Evolutionary conservation across 345 rosid species (phyloP).

Genomic region (Corymbia maculata): DNA sequence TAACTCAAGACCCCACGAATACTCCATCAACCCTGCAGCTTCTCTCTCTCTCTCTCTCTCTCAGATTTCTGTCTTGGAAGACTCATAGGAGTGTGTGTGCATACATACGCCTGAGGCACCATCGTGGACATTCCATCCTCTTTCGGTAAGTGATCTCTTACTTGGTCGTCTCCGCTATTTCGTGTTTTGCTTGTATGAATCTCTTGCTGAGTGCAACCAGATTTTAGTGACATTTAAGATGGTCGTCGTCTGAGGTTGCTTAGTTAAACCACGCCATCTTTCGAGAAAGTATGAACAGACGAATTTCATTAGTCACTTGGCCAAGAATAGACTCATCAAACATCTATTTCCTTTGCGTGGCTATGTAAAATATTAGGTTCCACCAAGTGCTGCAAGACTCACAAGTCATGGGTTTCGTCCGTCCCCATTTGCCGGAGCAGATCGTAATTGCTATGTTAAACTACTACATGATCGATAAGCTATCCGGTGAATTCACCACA

Average conservation of each 20-base stretch:
- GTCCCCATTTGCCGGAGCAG: background rate
- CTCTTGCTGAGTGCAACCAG: background rate
- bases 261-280: background rate
- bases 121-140: background rate
- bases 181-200: background rate
- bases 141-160: background rate
- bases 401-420: background rate
- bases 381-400: background rate
- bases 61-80: background rate
- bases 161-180: background rate
- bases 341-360: background rate
- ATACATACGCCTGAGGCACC: background rate
- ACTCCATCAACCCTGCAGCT: background rate
- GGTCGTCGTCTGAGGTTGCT: background rate
- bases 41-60: background rate
- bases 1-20: background rate
- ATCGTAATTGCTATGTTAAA: background rate
- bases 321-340: background rate
- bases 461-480: background rate
- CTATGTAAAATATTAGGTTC: background rate
- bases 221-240: background rate
- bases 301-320: background rate
- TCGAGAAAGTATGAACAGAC: background rate
- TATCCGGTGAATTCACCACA: background rate
- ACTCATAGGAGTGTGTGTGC: background rate